Percentiles rank a stretch among this genome's conserved stretches.
Conservation (phyloP, 306 rosid genomes). For the Carpinus viminea region DNA sequence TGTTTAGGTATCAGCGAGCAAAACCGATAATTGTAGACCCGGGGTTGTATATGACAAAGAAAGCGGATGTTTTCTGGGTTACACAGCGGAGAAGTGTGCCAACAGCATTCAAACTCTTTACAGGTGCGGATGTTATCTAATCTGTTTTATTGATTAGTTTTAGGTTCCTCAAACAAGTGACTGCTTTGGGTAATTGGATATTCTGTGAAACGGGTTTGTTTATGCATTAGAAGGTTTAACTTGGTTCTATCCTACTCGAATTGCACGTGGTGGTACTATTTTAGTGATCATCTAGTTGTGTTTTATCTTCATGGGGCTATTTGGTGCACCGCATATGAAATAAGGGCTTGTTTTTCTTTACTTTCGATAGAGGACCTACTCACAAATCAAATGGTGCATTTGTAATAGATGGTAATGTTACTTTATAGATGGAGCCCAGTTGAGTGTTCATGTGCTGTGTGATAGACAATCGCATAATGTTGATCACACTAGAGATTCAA, state of each 20-base stretch:
- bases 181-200: background rate
- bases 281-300: background rate
- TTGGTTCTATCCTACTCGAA: background rate
- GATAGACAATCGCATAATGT: background rate
- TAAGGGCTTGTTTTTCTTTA: background rate
- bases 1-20: constrained; percentile 73
- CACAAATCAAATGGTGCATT: background rate
- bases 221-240: background rate
- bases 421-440: background rate
- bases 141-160: background rate
- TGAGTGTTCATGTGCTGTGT: background rate
- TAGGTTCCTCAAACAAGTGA: background rate
- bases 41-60: constrained; percentile 87
- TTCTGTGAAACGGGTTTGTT: background rate
- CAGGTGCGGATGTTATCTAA: constrained; percentile 51
- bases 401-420: background rate
- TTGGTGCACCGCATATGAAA: background rate
- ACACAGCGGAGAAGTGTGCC: constrained; percentile 96
- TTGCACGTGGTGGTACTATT: background rate
- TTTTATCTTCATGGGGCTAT: background rate
- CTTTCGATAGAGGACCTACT: background rate
- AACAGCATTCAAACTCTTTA: constrained; percentile 94
- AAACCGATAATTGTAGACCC: constrained; percentile 93
- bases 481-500: too few species aligned
- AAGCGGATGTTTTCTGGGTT: constrained; percentile 89